Conservation (phyloP, 176 grass and related monocot genomes). For the Bromus sterilis region DNA sequence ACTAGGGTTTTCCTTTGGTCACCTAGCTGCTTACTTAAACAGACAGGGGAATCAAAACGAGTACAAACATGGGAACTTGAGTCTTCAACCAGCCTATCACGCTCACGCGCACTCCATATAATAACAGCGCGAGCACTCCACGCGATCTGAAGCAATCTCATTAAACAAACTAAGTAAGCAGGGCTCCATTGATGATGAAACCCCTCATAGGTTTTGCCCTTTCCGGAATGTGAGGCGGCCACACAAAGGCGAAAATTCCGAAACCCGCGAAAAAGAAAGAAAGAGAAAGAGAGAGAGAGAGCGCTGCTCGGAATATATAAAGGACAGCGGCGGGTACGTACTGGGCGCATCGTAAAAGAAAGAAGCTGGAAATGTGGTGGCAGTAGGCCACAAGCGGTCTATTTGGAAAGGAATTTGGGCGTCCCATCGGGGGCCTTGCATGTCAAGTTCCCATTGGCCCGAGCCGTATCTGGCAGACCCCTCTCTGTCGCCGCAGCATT, state of each 20-base stretch:
- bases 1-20: too few species aligned
- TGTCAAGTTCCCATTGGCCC: conserved; percentile 21
- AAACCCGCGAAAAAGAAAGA: background rate
- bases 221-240: background rate
- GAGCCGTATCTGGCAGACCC: background rate
- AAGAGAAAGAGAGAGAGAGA: background rate
- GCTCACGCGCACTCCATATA: background rate
- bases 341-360: background rate
- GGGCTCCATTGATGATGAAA: background rate
- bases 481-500: background rate
- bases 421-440: background rate
- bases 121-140: too few species aligned
- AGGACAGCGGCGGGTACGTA: background rate
- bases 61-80: conserved; percentile 19
- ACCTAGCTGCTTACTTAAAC: too few species aligned
- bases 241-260: background rate
- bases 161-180: background rate
- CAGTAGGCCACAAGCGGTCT: background rate
- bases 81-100: background rate
- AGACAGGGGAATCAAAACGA: background rate
- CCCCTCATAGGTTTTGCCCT: background rate
- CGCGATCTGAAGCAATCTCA: too few species aligned
- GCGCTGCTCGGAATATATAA: background rate
- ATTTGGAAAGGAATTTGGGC: background rate
- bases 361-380: background rate